Evolutionary conservation across 2,329 filamentous ascomycete species (phyloP).

Genomic region (Calonectria montana): DNA sequence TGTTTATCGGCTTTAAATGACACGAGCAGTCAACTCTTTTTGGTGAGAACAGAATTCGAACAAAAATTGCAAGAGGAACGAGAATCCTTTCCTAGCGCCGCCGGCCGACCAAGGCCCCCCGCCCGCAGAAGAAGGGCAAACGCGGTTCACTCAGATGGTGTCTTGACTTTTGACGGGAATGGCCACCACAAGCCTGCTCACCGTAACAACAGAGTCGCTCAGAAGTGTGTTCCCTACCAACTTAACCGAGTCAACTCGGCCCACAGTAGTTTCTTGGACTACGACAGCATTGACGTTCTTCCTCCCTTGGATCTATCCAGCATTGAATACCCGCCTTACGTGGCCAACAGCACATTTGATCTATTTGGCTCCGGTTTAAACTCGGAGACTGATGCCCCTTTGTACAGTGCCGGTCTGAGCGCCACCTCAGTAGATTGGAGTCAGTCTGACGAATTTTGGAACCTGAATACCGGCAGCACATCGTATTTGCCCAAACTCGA

Average conservation of each 20-base stretch:
- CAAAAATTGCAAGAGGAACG: too few relatives aligned
- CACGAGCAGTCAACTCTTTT: too few relatives aligned
- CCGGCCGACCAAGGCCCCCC: slow-evolving; percentile 54
- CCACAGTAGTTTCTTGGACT: slow-evolving; percentile 65
- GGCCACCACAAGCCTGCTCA: slow-evolving; percentile 72
- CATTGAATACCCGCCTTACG: slow-evolving; percentile 63
- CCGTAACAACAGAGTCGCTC: slow-evolving; percentile 70
- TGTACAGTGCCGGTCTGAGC: slow-evolving; percentile 72
- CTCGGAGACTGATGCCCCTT: slow-evolving; percentile 65
- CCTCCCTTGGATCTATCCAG: slow-evolving; percentile 69
- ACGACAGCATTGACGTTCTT: slow-evolving; percentile 64
- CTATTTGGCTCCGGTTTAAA: slow-evolving; percentile 60
- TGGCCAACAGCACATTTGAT: slow-evolving; percentile 61
- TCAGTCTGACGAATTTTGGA: slow-evolving; percentile 62
- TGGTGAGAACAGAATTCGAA: too few relatives aligned
- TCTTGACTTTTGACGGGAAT: slow-evolving; percentile 70
- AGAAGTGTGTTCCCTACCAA: slow-evolving; percentile 72
- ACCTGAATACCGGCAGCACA: too few relatives aligned
- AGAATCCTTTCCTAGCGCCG: too few relatives aligned
- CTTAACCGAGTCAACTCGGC: slow-evolving; percentile 69
- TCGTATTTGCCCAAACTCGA: too few relatives aligned
- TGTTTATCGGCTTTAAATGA: too few relatives aligned
- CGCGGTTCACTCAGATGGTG: slow-evolving; percentile 70
- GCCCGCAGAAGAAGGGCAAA: slow-evolving; percentile 68
- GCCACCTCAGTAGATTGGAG: slow-evolving; percentile 62